Conservation (phyloP, 441 rosid genomes). For the Eugenia klotzschiana region DNA sequence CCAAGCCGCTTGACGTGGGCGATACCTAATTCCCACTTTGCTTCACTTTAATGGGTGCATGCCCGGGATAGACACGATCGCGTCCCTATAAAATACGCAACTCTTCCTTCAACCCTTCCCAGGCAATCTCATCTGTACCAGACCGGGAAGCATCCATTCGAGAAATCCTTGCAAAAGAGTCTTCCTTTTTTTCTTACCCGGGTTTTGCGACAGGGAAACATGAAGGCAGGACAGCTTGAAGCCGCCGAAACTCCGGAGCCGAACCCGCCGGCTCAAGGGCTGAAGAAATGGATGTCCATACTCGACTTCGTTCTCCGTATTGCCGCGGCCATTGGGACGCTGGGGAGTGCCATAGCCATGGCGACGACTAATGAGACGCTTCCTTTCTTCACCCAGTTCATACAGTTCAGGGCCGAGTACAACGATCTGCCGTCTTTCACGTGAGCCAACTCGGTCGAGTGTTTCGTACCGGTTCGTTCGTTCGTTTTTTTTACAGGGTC, state of each 20-base stretch:
- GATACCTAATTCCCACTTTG: background rate
- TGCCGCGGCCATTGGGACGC: background rate
- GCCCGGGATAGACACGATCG: background rate
- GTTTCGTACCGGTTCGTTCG: background rate
- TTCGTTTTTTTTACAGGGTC: background rate
- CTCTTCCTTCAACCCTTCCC: background rate
- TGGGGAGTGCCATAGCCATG: background rate
- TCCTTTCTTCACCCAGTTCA: background rate
- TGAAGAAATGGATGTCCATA: background rate
- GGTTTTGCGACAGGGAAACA: background rate
- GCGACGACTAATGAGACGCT: background rate
- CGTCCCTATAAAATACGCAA: background rate
- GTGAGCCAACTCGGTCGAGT: background rate
- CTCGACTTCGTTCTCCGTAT: conserved; percentile 4
- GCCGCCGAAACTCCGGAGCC: background rate
- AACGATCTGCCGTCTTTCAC: background rate
- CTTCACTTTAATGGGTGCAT: background rate
- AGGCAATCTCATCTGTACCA: background rate
- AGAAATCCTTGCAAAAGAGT: background rate
- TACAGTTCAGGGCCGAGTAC: background rate
- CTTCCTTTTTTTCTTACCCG: background rate
- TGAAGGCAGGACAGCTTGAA: background rate
- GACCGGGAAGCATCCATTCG: background rate
- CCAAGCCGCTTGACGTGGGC: background rate
- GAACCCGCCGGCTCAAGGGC: background rate